A percentile compares a stretch with the other conserved stretches of the same genome.
These are phyloP conservation scores for Puccinia triticina DNA, from an alignment of 1,284 basidiomycete species.

Conservation along the genomic window DNA sequence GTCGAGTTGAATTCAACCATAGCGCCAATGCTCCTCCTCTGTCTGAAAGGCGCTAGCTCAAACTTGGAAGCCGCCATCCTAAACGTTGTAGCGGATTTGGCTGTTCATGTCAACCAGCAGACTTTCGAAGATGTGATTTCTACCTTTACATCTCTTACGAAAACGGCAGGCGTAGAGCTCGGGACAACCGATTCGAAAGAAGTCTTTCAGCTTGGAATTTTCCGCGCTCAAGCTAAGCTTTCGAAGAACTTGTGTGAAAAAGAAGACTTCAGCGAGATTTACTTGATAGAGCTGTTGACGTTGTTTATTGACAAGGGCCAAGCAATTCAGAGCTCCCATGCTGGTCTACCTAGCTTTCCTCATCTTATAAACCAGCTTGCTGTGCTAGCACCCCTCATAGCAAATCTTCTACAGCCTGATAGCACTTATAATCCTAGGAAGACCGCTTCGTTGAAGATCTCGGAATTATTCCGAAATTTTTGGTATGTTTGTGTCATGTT, in stretches of 20 bases:
- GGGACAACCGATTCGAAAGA: conserved; percentile 67
- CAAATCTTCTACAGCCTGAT: conserved; percentile 77
- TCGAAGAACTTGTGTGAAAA: conserved; percentile 74
- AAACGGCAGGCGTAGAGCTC: conserved; percentile 64
- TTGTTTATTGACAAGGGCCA: conserved; percentile 90
- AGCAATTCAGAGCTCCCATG: conserved; percentile 78
- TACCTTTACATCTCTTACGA: conserved; percentile 82
- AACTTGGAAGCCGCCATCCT: conserved; percentile 87
- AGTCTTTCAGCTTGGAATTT: conserved; percentile 69
- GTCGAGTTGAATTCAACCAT: conserved; percentile 43
- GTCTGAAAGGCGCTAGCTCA: conserved; percentile 78
- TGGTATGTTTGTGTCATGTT: conserved; percentile 92
- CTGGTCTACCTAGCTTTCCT: conserved; percentile 60
- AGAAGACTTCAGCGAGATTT: conserved; percentile 75
- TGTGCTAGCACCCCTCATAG: conserved; percentile 78
- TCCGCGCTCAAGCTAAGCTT: conserved; percentile 83
- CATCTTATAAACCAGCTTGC: conserved; percentile 52
- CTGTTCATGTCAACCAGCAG: conserved; percentile 73
- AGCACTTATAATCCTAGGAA: conserved; percentile 71
- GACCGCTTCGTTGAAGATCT: conserved; percentile 67
- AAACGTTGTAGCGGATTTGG: conserved; percentile 86
- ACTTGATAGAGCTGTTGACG: conserved; percentile 80
- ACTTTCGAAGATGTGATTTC: conserved; percentile 83
- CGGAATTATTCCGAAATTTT: conserved; percentile 83
- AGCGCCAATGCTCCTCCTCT: conserved; percentile 88